These are phyloP conservation scores for Bryoglossum gracile DNA, from an alignment of 495 filamentous ascomycete species.

Conservation along the genomic window DNA sequence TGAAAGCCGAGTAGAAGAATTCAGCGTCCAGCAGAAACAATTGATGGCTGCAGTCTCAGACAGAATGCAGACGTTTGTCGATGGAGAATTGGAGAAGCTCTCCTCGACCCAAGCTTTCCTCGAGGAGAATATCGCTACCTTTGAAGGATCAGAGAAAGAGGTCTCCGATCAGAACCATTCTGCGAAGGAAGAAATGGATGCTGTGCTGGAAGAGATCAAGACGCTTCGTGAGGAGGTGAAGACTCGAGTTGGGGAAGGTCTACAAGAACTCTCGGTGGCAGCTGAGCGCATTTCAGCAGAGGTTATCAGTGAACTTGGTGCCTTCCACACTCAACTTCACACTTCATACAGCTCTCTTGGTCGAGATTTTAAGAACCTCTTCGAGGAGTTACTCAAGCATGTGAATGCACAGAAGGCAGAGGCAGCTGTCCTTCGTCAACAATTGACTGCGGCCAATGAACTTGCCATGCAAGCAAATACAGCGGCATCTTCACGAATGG, in stretches of 20 bases:
- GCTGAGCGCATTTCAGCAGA: conserved; percentile 83
- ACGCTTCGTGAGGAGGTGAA: conserved; percentile 81
- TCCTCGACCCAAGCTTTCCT: conserved; percentile 60
- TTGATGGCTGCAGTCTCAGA: conserved; percentile 58
- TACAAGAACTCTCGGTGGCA: conserved; percentile 75
- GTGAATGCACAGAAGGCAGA: conserved; percentile 73
- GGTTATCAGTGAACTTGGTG: conserved; percentile 77
- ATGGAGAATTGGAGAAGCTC: conserved; percentile 61
- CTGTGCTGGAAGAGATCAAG: conserved; percentile 86
- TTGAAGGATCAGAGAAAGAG: conserved; percentile 57
- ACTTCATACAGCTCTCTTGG: conserved; percentile 80
- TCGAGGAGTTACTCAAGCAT: conserved; percentile 68
- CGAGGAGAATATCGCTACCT: conserved; percentile 53
- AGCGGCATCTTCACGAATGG: conserved; percentile 57
- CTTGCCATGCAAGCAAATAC: conserved; percentile 58
- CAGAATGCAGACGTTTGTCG: conserved; percentile 67
- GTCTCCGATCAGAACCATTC: conserved; percentile 59
- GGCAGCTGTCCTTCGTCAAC: conserved; percentile 58
- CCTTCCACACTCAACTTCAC: conserved; percentile 79
- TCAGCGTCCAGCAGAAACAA: conserved; percentile 60
- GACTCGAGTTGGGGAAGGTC: conserved; percentile 71
- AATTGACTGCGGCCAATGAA: conserved; percentile 61
- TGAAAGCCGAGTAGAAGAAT: conserved; percentile 60
- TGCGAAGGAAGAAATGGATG: conserved; percentile 83
- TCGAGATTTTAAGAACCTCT: conserved; percentile 79